Evolutionary conservation across 2,329 filamentous ascomycete genomes (phyloP), one percentile per base, ranked within the genome.

Genomic region (Blastomyces gilchristii): DNA sequence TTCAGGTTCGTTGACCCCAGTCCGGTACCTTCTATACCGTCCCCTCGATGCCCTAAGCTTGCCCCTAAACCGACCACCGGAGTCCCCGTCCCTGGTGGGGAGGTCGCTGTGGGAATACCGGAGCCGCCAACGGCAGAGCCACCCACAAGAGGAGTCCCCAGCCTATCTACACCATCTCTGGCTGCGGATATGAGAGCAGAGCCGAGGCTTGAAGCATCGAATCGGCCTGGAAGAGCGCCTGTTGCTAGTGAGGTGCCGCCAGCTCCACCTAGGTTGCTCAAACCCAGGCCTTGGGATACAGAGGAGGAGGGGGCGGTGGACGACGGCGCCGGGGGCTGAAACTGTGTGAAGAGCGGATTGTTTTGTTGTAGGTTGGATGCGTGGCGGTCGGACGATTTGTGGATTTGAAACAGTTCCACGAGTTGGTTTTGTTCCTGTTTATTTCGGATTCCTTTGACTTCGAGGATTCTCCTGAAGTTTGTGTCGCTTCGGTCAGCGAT

Each of bases 381-480:
- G 68, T 90, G 86, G 49, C 82, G 80, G 54, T 83, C 80, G 8
- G 81, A 82, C 8, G 86, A 82, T 68, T 90, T 85, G 74, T 96
- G 92, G 56, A 91, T 86, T 72, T 96, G 90, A 78, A 97, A 97
- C 3, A 97, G 82, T 74, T 99, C 94, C 43, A 96, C 78, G 1
- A 97, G 85, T 66, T 90, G 85, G 2, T 83, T 78, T 71, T 97
- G 90, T 65, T 99, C 94, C 65, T 84, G 81, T 72, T 91, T 93
- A 66, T 79, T 79, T 62, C 88, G 85, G 64, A 99, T 88, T 57
- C 94, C 94, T 76, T 99, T 99, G 66, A 99, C 83, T 60, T 99
- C 94, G 56, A 99, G 85, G 64, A 99, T 89, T 78, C 97, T 97
- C 72, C 87, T 87, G 83, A 99, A 99, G 77, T 99, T 99, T 70